Evolutionary conservation across 2,329 filamentous ascomycete species (phyloP), one percentile per base, ranked within the genome.

Genomic region (Alternaria gaisen): DNA sequence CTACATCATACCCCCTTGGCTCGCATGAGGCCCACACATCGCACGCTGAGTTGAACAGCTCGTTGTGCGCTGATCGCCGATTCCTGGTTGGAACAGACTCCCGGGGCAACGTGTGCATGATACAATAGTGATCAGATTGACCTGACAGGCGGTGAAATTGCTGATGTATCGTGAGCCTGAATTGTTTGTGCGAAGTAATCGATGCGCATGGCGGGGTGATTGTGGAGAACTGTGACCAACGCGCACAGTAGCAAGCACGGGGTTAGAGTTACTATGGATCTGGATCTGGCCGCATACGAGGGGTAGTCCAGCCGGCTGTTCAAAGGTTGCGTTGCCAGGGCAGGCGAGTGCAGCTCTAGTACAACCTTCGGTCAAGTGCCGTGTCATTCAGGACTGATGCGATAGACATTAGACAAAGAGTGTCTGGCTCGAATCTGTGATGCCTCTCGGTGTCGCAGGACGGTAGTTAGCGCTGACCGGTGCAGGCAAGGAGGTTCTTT

Each of bases 1-100:
- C 62, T 60, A 66, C 59, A 58, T 57, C 28, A 57, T 58, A 60
- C 32, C 53, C 46, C 44, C 63, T 68, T 66, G 66, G 65, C 71
- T 60, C 56, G 65, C 50, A 60, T 61, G 30, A 57, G 65, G 53
- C 67, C 67, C 65, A 65, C 64, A 65, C 40, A 51, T 59, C 16
- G 20, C 43, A 56, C 8, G 58, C 56, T 63, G 62, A 70, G 51
- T 47, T 52, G 60, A 61, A 42, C 44, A 54, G 44, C 43, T 58
- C 53, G 44, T 44, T 56, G 63, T 71, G 67, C 52, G 44, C 67
- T 72, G 63, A 48, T 60, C 60, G 48, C 66, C 62, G 36, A 43
- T 68, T 71, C 47, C 62, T 61, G 67, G 42, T 54, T 56, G 36
- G 47, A 55, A 51, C 63, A 64, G 62, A 70, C 60, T 32, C 48